A percentile compares a stretch with the other conserved stretches of the same genome.
Evolutionary conservation across 441 rosid genomes (phyloP).

Genomic region (Gossypium trilobum): DNA sequence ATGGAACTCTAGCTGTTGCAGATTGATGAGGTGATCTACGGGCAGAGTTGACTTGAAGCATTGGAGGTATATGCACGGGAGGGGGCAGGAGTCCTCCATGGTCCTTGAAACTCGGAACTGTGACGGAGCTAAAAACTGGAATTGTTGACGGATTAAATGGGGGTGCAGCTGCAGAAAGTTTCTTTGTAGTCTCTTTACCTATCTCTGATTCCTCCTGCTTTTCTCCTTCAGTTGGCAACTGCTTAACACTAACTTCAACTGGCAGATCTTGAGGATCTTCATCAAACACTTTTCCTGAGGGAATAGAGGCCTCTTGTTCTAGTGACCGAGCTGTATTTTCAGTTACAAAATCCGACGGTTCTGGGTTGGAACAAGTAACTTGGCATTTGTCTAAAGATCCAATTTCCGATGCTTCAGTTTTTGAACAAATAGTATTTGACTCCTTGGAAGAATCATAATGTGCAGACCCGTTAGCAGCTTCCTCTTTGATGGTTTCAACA

Average conservation of each 20-base stretch:
- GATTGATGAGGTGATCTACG: conserved; percentile 80
- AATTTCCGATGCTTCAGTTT: conserved; percentile 20
- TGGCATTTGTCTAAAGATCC: conserved; percentile 27
- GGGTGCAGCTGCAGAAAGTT: conserved; percentile 72
- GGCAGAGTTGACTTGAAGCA: conserved; percentile 53
- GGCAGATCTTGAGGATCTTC: conserved; percentile 30
- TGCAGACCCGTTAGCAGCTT: conserved; percentile 24
- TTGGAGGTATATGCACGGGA: conserved; percentile 61
- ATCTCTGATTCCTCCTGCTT: conserved; percentile 42
- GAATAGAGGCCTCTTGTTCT: conserved; percentile 29
- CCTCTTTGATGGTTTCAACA: conserved; percentile 21
- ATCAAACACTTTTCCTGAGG: conserved; percentile 27
- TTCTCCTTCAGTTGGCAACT: conserved; percentile 37
- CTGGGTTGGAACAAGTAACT: conserved; percentile 22
- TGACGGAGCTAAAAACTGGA: conserved; percentile 54
- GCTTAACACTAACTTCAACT: conserved; percentile 25
- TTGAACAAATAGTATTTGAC: conserved; percentile 22
- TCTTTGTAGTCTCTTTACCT: conserved; percentile 55
- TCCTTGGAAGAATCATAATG: conserved; percentile 26
- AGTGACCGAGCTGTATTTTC: conserved; percentile 17
- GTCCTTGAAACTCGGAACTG: conserved; percentile 55
- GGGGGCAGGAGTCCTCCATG: conserved; percentile 69
- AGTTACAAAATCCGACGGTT: conserved; percentile 18
- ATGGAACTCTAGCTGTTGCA: conserved; percentile 69
- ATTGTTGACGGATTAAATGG: conserved; percentile 59